phyloP scores from a whole-genome alignment of 495 filamentous ascomycete genomes.

The Penicillium roqueforti region DNA sequence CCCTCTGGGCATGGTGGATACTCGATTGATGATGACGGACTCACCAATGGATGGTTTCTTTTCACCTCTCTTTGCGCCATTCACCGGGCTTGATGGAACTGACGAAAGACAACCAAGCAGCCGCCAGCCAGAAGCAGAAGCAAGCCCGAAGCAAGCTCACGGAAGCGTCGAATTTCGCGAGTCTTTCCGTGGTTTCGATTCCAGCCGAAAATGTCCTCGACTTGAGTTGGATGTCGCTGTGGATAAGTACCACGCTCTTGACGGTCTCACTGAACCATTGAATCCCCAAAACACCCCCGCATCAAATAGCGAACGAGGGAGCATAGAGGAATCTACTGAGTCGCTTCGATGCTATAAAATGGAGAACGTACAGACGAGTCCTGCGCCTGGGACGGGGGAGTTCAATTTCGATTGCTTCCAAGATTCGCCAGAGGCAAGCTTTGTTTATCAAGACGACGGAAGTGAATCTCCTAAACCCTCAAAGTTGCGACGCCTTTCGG shows the following conservation, averaged over 20 bases:
- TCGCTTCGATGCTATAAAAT: background rate
- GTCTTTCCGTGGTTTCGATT: constrained; percentile 2
- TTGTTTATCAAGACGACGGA: background rate
- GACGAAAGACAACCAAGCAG: background rate
- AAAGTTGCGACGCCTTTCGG: constrained; percentile 7
- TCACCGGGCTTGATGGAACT: background rate
- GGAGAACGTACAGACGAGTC: constrained; percentile 5
- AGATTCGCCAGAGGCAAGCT: constrained; percentile 10
- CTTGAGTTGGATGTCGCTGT: constrained; percentile 20
- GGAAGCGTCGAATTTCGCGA: constrained; percentile 1
- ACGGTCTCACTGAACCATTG: constrained; percentile 13
- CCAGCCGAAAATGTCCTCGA: constrained; percentile 9
- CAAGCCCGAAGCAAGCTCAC: background rate
- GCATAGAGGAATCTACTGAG: background rate
- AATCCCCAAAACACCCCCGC: constrained; percentile 28
- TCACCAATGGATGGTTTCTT: background rate
- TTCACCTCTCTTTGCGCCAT: constrained; percentile 15
- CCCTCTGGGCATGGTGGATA: constrained; percentile 22
- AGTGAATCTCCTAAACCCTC: background rate
- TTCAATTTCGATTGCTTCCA: constrained; percentile 17
- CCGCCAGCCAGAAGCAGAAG: background rate
- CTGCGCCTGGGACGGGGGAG: constrained; percentile 6
- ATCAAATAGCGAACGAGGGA: constrained; percentile 14
- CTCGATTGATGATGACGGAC: constrained; percentile 13
- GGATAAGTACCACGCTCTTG: constrained; percentile 21